phyloP scores from a whole-genome alignment of 2,329 filamentous ascomycete genomes.

The Beauveria bassiana region DNA sequence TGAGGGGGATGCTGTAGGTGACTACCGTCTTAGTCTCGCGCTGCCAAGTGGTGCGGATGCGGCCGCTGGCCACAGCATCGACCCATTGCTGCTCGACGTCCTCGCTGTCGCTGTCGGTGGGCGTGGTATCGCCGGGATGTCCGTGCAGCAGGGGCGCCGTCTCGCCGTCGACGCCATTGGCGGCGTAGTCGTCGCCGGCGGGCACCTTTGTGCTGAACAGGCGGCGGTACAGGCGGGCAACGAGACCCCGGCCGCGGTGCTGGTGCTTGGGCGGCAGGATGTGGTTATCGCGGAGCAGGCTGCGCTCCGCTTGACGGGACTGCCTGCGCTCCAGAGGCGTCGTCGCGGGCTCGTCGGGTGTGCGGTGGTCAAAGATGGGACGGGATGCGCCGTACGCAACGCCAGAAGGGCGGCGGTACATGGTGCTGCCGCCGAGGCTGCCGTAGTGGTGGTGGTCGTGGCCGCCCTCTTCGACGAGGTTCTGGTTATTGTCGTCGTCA shows the following conservation, averaged over 20 bases:
- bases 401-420: slow-evolving; percentile 70
- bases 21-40: slow-evolving; percentile 77
- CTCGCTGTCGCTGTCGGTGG: slow-evolving; percentile 42
- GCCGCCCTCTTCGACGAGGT: slow-evolving; percentile 24
- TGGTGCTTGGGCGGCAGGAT: slow-evolving; percentile 54
- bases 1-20: slow-evolving; percentile 62
- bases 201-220: slow-evolving; percentile 51
- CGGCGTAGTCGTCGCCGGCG: slow-evolving; percentile 27
- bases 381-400: slow-evolving; percentile 66
- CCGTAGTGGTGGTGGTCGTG: slow-evolving; percentile 30
- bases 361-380: slow-evolving; percentile 57
- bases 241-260: slow-evolving; percentile 25
- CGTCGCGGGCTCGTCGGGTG: slow-evolving; percentile 37
- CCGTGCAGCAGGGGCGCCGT: slow-evolving; percentile 32
- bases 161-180: slow-evolving; percentile 23
- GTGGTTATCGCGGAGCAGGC: slow-evolving; percentile 57
- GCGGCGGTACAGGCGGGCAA: slow-evolving; percentile 35
- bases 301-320: slow-evolving; percentile 50
- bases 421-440: slow-evolving; percentile 21
- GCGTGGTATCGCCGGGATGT: slow-evolving; percentile 19
- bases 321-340: slow-evolving; percentile 49
- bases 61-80: slow-evolving; percentile 70
- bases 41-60: slow-evolving; percentile 85
- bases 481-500: slow-evolving; percentile 38
- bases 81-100: slow-evolving; percentile 71